Conservation (phyloP, 306 rosid species). For the Rosa persica region DNA sequence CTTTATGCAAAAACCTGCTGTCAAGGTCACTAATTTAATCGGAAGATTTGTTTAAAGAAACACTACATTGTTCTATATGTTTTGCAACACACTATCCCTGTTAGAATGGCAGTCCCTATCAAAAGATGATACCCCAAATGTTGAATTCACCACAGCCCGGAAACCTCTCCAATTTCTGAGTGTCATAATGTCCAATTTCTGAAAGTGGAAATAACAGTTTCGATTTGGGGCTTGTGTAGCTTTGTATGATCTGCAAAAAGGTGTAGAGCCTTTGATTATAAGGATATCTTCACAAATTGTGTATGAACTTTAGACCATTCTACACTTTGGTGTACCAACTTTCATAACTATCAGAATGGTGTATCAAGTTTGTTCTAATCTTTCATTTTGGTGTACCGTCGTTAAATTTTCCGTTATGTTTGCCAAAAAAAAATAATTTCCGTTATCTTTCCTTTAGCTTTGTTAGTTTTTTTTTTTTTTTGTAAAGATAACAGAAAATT, state of each 20-base stretch:
- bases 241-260: neutral
- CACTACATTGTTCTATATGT: neutral
- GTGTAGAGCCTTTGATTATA: neutral
- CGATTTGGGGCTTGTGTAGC: neutral
- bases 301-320: no score
- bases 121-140: neutral
- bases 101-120: neutral
- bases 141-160: neutral
- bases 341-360: no score
- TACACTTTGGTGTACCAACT: no score
- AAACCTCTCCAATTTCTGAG: neutral
- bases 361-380: no score
- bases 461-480: no score
- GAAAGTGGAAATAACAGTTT: neutral
- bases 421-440: no score
- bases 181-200: neutral
- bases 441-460: no score
- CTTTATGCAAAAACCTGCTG: neutral
- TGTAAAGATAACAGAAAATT: no score
- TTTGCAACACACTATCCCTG: conserved; percentile 8
- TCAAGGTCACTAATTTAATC: conserved; percentile 4
- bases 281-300: no score
- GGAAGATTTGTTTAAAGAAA: neutral
- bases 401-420: no score
- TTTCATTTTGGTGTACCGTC: no score